Conservation (phyloP, 78 protist species). For the Cavenderia fasciculata region DNA sequence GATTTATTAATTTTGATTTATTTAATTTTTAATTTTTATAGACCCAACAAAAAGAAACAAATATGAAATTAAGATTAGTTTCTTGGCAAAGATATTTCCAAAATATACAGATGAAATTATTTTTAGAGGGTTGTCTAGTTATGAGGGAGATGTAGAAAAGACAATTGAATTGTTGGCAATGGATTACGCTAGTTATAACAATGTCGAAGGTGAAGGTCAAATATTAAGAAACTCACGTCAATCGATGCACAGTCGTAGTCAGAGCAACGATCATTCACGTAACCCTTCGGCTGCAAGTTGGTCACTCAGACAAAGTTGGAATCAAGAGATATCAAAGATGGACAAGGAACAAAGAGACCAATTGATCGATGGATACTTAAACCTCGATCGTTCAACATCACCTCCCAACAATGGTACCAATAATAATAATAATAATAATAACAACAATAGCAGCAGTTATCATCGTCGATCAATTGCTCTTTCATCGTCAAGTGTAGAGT, state of each 20-base stretch:
- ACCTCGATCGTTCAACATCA: no score
- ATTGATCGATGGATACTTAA: slow-evolving; percentile 35
- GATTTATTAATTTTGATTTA: no score
- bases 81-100: slow-evolving; percentile 53
- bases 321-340: slow-evolving; percentile 13
- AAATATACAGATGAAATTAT: slow-evolving; percentile 8
- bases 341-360: slow-evolving; percentile 19
- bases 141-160: slow-evolving; percentile 54
- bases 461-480: neutral
- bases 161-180: slow-evolving; percentile 14
- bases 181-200: neutral
- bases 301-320: slow-evolving; percentile 26
- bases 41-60: slow-evolving; percentile 14
- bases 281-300: slow-evolving; percentile 1
- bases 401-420: no score
- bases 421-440: neutral
- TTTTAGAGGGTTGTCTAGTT: neutral
- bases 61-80: slow-evolving; percentile 2
- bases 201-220: neutral
- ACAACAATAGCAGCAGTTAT: neutral
- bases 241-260: slow-evolving; percentile 21
- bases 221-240: neutral
- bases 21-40: no score
- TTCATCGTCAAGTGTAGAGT: slow-evolving; percentile 21
- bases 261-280: neutral